These are phyloP conservation scores for Pistacia integerrima DNA, from an alignment of 345 rosid species.

Conservation along the genomic window DNA sequence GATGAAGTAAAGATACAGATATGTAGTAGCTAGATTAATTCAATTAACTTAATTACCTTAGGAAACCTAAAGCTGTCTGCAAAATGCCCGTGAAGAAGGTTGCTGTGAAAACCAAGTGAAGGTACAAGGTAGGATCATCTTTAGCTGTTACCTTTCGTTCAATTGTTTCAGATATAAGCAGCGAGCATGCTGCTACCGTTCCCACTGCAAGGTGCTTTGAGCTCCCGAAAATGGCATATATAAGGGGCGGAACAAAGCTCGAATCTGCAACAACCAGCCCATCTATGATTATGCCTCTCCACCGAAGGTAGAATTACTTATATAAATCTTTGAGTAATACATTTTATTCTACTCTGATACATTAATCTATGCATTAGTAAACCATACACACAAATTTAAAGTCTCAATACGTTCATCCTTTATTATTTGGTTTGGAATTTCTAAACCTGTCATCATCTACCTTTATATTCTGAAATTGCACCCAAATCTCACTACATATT, in stretches of 20 bases:
- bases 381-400: no score
- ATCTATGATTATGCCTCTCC: no score
- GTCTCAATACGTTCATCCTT: no score
- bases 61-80: slow-evolving; percentile 57
- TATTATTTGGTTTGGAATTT: no score
- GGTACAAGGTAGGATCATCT: slow-evolving; percentile 59
- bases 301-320: no score
- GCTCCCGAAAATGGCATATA: slow-evolving; percentile 81
- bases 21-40: background rate
- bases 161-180: slow-evolving; percentile 56
- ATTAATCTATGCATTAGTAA: no score
- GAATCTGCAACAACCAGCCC: slow-evolving; percentile 50
- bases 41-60: slow-evolving; percentile 40
- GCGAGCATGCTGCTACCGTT: slow-evolving; percentile 80
- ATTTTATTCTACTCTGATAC: no score
- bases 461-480: no score
- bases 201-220: slow-evolving; percentile 87
- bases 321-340: no score
- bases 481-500: background rate
- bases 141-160: slow-evolving; percentile 37
- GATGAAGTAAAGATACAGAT: no score
- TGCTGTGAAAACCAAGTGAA: slow-evolving; percentile 71
- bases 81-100: slow-evolving; percentile 79
- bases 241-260: slow-evolving; percentile 81
- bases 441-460: no score